A percentile compares a stretch with the other conserved stretches of the same genome.
phyloP scores from a whole-genome alignment of 495 filamentous ascomycete genomes.

The Tuber borchii region DNA sequence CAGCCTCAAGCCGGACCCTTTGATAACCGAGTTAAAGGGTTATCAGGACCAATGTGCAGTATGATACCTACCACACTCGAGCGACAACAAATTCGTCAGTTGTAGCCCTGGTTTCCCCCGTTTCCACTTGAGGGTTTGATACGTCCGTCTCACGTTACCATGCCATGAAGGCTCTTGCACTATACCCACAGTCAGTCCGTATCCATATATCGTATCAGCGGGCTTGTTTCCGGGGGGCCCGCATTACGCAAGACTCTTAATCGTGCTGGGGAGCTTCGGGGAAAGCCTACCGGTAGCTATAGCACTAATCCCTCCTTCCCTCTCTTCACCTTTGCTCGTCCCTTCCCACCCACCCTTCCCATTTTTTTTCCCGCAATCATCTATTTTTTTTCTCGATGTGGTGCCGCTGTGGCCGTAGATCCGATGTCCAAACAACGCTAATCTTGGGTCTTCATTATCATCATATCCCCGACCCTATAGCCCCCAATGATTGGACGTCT shows the following conservation, averaged over 20 bases:
- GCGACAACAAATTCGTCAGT: background rate
- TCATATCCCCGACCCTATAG: background rate
- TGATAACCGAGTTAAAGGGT: constrained; percentile 4
- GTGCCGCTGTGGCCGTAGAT: background rate
- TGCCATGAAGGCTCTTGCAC: background rate
- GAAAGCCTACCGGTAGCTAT: background rate
- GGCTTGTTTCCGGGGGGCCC: background rate
- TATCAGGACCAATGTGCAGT: background rate
- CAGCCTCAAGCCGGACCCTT: constrained; percentile 18
- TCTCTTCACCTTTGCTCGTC: background rate
- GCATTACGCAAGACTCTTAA: background rate
- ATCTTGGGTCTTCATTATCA: background rate
- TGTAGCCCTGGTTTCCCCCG: background rate
- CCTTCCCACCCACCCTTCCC: background rate
- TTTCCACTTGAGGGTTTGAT: background rate
- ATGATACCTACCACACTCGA: background rate
- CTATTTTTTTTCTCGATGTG: background rate
- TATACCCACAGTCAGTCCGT: background rate
- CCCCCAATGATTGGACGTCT: background rate
- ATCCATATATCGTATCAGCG: background rate
- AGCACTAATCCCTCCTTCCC: background rate
- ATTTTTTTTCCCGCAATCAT: background rate
- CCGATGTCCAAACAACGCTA: background rate
- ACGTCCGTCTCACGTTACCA: background rate
- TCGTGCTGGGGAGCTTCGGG: background rate